These are phyloP conservation scores for Fusarium odoratissimum DNA, from an alignment of 2,329 filamentous ascomycete species.

Conservation along the genomic window DNA sequence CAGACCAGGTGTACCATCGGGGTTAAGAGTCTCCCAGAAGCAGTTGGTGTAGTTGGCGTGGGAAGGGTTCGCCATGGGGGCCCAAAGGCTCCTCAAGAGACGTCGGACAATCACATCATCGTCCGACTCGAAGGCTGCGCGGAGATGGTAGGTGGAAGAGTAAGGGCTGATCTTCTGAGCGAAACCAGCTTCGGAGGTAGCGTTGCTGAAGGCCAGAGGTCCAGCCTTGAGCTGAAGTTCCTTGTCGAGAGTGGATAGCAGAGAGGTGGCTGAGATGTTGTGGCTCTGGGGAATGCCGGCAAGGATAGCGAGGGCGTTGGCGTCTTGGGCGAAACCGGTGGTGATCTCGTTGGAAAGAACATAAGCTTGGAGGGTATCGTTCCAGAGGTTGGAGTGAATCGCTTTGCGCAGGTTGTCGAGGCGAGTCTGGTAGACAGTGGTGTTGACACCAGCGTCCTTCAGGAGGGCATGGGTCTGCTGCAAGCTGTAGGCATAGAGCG, in stretches of 20 bases:
- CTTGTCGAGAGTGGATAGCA: background rate
- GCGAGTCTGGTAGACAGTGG: background rate
- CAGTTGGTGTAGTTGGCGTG: background rate
- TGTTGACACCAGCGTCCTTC: background rate
- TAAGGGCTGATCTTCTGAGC: slow-evolving; percentile 15
- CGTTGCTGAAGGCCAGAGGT: background rate
- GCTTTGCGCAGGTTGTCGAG: background rate
- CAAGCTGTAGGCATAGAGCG: background rate
- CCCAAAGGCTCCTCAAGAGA: background rate
- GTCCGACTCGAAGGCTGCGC: background rate
- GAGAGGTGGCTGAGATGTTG: background rate
- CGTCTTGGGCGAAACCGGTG: background rate
- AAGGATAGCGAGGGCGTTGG: background rate
- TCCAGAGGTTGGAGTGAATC: background rate
- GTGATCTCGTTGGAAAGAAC: background rate
- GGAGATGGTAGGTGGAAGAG: background rate
- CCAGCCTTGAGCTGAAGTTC: background rate
- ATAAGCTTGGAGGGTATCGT: background rate
- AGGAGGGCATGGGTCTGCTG: background rate
- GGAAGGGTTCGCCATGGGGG: accelerated
- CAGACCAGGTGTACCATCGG: background rate
- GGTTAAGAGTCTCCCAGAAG: slow-evolving; percentile 4
- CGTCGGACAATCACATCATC: accelerated
- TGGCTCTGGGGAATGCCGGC: background rate
- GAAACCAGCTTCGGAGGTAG: background rate